Conservation (phyloP, 2,329 filamentous ascomycete species). For the Aspergillus puulaauensis region DNA sequence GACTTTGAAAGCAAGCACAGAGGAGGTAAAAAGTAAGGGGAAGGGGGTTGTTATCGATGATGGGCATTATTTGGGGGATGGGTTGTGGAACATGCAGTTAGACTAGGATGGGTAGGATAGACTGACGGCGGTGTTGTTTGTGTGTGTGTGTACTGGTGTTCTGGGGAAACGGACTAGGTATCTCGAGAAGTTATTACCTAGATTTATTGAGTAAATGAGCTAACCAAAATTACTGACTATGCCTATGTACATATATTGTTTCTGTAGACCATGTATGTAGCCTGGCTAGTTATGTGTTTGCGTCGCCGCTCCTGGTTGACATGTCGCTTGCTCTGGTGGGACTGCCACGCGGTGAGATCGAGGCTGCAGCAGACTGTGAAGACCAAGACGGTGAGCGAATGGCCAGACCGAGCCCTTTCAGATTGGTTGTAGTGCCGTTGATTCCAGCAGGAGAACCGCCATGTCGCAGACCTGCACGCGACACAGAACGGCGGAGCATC, state of each 20-base stretch:
- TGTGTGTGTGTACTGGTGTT: background rate
- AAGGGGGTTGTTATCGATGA: slow-evolving; percentile 94
- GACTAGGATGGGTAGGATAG: slow-evolving; percentile 41
- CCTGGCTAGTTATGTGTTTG: background rate
- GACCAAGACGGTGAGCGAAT: slow-evolving; percentile 33
- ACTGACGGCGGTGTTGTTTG: background rate
- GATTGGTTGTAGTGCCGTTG: slow-evolving; percentile 26
- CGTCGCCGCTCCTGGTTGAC: slow-evolving; percentile 1
- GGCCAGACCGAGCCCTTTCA: slow-evolving; percentile 37
- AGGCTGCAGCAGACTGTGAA: slow-evolving; percentile 30
- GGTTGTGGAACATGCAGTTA: slow-evolving; percentile 74
- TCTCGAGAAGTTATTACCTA: background rate
- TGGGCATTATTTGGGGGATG: slow-evolving; percentile 91
- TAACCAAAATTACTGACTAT: slow-evolving; percentile 2
- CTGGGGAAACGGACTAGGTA: background rate
- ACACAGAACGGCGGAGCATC: slow-evolving; percentile 58
- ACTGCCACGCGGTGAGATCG: slow-evolving; percentile 22
- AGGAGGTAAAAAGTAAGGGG: slow-evolving; percentile 89
- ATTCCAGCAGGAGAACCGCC: slow-evolving; percentile 16
- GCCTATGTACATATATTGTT: slow-evolving; percentile 5
- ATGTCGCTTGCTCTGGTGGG: slow-evolving; percentile 9
- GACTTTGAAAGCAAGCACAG: slow-evolving; percentile 76
- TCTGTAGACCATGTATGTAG: background rate
- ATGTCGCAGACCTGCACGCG: slow-evolving; percentile 38
- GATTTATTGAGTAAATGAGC: slow-evolving; percentile 10